These are phyloP conservation scores for Macrophomina phaseolina DNA, from an alignment of 2,329 filamentous ascomycete genomes.

Conservation along the genomic window DNA sequence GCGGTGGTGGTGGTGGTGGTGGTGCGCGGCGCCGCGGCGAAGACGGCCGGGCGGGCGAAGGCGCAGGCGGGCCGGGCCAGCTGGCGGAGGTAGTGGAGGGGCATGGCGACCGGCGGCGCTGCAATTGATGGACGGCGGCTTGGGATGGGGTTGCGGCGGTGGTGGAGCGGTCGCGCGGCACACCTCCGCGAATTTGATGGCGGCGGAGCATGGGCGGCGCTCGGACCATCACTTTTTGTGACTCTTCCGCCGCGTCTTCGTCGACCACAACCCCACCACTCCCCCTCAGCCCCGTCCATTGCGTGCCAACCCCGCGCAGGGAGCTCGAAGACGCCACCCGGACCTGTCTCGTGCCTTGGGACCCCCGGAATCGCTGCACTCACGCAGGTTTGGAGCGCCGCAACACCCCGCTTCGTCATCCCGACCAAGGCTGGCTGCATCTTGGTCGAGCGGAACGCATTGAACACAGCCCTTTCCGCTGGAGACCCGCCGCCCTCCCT, in stretches of 20 bases:
- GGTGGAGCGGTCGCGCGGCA: not conserved
- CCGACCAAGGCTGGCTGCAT: not conserved
- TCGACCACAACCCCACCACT: not conserved
- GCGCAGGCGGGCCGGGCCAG: conserved; percentile 9
- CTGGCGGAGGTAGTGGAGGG: conserved; percentile 25
- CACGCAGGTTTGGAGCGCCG: not conserved
- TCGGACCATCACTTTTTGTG: conserved; percentile 21
- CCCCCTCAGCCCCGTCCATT: not conserved
- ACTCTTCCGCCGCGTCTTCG: conserved; percentile 8
- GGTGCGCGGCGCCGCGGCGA: conserved; percentile 17
- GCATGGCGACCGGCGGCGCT: conserved; percentile 15
- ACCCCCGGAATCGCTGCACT: not conserved
- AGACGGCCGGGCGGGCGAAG: not conserved
- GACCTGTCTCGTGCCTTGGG: not conserved
- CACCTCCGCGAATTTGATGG: conserved; percentile 24
- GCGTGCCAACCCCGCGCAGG: not conserved
- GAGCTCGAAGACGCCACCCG: not conserved
- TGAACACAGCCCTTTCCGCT: not conserved
- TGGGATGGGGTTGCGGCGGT: not conserved
- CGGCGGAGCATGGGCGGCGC: not conserved
- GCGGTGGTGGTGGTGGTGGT: not conserved
- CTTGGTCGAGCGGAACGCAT: not conserved
- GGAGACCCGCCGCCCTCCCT: not conserved
- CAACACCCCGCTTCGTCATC: conserved; percentile 15
- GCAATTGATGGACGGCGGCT: not conserved